Evolutionary conservation across 345 rosid species (phyloP), one percentile per base, ranked within the genome.

Genomic region (Lumnitzera littorea): DNA sequence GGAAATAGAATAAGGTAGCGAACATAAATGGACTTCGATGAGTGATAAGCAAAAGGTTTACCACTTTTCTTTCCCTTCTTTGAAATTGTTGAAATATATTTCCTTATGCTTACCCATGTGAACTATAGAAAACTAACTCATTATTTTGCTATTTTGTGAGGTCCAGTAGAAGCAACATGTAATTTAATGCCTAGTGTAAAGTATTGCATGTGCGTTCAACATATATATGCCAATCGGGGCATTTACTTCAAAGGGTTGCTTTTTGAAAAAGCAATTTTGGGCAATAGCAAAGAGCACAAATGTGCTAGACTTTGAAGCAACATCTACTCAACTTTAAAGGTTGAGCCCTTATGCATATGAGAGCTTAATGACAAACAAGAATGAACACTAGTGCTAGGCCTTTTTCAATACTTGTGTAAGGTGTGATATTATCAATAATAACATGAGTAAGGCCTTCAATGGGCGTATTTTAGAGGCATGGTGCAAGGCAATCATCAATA

Each of bases 401-500:
- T 56, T 56, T 46, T 11, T 56, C 15, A 12, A 24, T 5, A 29
- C 23, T 23, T 12, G 41, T n/a, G 17, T 0, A 24, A 56, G 13
- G 27, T 56, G 59, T 56, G 59, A 15, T 56, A 29, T 46, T 12
- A 16, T 53, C 1, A 5, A 53, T 9, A 53, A 53, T 5, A 53
- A 53, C 25, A 12, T 56, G 47, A 56, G 59, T 31, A 11, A 56
- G 46, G 36, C 59, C 3, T 56, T 56, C 46, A 29, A 56, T 31
- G 16, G 17, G 2, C n/a, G 36, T n/a, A 29, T 56, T 3, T 0
- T 14, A 6, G n/a, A 41, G 16, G 11, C 13, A 14, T 11, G 48
- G 43, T 13, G 36, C 11, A 14, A 27, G 60, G 13, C 48, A 14
- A 15, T 36, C 43, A n/a, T 36, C 12, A 46, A 31, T 15, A 29